Evolutionary conservation across 768 basidiomycete species (phyloP).

Genomic region (Peribolospora baueri): DNA sequence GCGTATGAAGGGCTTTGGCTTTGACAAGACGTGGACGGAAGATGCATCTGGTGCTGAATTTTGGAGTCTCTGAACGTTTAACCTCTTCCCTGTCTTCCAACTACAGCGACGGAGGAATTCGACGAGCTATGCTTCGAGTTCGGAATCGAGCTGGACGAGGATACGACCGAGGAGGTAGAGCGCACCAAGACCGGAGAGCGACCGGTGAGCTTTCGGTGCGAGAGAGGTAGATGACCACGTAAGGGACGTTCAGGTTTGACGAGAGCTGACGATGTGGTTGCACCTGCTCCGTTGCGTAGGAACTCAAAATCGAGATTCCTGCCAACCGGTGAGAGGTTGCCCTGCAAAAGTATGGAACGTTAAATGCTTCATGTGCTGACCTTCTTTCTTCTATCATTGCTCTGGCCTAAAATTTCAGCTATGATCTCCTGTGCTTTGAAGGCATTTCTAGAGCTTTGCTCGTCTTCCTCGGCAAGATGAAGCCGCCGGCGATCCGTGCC

Average conservation of each 20-base stretch:
- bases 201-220: too few relatives aligned
- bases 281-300: conserved; percentile 24
- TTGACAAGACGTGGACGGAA: too few relatives aligned
- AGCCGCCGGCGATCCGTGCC: conserved; percentile 17
- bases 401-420: conserved; percentile 29
- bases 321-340: conserved; percentile 50
- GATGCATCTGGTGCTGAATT: too few relatives aligned
- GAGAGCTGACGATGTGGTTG: too few relatives aligned
- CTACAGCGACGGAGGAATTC: conserved; percentile 69
- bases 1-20: too few relatives aligned
- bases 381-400: neutral
- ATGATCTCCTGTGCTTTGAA: conserved; percentile 90
- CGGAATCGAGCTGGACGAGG: conserved; percentile 90
- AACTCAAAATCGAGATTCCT: conserved; percentile 95
- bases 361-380: neutral
- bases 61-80: neutral
- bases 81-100: conserved; percentile 7
- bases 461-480: conserved; percentile 48
- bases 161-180: conserved; percentile 28
- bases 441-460: conserved; percentile 70
- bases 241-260: too few relatives aligned
- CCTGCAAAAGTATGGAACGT: neutral
- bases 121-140: conserved; percentile 92
- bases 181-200: too few relatives aligned
- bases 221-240: too few relatives aligned